Conservation (phyloP, 2,329 filamentous ascomycete species). For the Byssoonygena ceratinophila region DNA sequence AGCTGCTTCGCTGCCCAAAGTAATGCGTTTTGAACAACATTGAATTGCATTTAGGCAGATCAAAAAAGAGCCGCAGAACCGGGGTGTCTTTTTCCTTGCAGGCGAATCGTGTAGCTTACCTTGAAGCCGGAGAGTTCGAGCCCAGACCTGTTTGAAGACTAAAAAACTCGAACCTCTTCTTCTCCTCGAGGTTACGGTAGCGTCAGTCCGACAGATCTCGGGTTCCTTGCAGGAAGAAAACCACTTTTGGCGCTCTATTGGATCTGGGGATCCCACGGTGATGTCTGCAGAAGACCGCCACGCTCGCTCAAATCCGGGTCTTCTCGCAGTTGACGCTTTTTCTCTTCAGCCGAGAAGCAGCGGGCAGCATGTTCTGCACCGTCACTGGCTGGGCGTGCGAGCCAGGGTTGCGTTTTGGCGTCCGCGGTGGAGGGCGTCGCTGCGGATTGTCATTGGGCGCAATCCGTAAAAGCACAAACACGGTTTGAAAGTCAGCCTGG, state of each 20-base stretch:
- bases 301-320: conserved; percentile 5
- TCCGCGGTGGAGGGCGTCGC: neutral
- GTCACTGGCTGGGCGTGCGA: conserved; percentile 11
- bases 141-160: neutral
- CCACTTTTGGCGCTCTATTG: conserved; percentile 8
- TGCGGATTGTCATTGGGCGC: conserved; percentile 6
- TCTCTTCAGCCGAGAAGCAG: conserved; percentile 5
- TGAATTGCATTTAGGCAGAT: no score
- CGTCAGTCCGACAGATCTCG: neutral
- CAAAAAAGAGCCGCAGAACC: conserved; percentile 7
- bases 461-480: neutral
- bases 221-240: conserved; percentile 17
- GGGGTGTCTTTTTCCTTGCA: neutral
- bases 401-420: neutral
- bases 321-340: neutral
- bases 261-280: conserved; percentile 14
- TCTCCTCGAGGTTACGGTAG: no score
- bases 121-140: neutral
- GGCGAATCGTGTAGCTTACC: neutral
- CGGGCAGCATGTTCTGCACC: conserved; percentile 7
- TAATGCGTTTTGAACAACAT: conserved; percentile 1
- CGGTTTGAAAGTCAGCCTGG: no score
- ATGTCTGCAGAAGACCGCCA: conserved; percentile 12
- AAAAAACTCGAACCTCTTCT: no score
- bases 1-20: conserved; percentile 11